Evolutionary conservation across 306 rosid species (phyloP).

Genomic region (Senna siamea): DNA sequence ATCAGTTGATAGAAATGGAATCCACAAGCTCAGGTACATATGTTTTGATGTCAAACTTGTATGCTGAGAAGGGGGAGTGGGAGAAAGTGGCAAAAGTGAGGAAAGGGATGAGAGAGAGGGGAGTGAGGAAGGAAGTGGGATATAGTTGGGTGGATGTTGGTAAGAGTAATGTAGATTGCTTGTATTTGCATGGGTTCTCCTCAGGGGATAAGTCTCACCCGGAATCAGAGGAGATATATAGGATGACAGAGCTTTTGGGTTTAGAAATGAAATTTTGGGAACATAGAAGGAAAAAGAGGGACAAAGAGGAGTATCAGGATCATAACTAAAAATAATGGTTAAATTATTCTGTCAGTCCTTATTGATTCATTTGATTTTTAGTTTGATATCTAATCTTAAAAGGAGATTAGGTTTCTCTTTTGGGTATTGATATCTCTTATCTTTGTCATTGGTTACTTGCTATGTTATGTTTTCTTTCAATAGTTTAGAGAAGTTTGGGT

Average conservation of each 20-base stretch:
- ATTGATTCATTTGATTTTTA: no score
- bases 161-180: slow-evolving; percentile 48
- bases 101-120: slow-evolving; percentile 71
- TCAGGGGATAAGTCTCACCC: slow-evolving; percentile 78
- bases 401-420: no score
- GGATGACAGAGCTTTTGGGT: slow-evolving; percentile 68
- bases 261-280: slow-evolving; percentile 60
- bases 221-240: slow-evolving; percentile 58
- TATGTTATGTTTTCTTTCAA: no score
- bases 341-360: no score
- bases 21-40: slow-evolving; percentile 74
- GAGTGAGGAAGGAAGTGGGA: slow-evolving; percentile 80
- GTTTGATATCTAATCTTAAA: no score
- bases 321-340: not conserved
- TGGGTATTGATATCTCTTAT: no score
- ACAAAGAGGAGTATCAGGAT: slow-evolving; percentile 29
- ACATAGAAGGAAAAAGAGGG: slow-evolving; percentile 37
- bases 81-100: slow-evolving; percentile 77
- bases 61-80: slow-evolving; percentile 85
- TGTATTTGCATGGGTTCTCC: slow-evolving; percentile 74
- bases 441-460: no score
- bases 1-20: slow-evolving; percentile 62
- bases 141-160: slow-evolving; percentile 81
- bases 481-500: no score
- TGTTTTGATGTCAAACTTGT: slow-evolving; percentile 73